Base-by-base conservation (phyloP, 805 yeast species). In the Ogataea paradorogensis region DNA sequence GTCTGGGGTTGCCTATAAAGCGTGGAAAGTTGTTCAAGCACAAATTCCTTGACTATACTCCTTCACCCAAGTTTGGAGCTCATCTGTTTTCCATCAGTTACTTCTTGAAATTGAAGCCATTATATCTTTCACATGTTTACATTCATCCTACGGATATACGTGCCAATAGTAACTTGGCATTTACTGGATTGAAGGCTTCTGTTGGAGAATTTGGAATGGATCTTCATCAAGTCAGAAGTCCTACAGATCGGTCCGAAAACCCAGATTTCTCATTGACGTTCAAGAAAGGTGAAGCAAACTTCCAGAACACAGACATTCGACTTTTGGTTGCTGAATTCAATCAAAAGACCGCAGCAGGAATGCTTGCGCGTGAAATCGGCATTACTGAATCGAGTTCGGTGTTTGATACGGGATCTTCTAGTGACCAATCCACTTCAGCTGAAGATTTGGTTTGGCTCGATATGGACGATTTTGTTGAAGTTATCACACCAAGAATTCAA, bases 1-100 rank as follows among this genome's bases (percentile, higher is more conserved):
- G 82, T 40, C 70, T 84, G 50, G 78, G 88, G 37, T 67, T 90
- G 15, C 96, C 98, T 0, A 74, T 88, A 11, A 73, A 95, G 36
- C 71, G 76, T 32, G 97, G 98, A 0, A 60, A 64, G 1, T 56
- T 93, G 16, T 91, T 87, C 66, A 61, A 71, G 22, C 66, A 78
- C 7, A 78, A 77, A 42, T 53, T 56, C 26, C 32, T 57, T 32
- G 55, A 44, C 22, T 40, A 47, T 15, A 33, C 47, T 11, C 48
- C 52, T 11, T 55, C 62, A n/a, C 61, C 52, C 11, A 56, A 50
- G 18, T 61, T 62, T 52, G 66, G 67, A 2, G 47, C 48, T 1
- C 55, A 50, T 39, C 65, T 90, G 28, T 77, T 70, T 49, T 82
- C 96, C 2, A 82, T 88, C 45, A 86, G 90, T 54, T 91, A 87